Conservation (phyloP, 495 filamentous ascomycete species). For the Trypethelium eluteriae region DNA sequence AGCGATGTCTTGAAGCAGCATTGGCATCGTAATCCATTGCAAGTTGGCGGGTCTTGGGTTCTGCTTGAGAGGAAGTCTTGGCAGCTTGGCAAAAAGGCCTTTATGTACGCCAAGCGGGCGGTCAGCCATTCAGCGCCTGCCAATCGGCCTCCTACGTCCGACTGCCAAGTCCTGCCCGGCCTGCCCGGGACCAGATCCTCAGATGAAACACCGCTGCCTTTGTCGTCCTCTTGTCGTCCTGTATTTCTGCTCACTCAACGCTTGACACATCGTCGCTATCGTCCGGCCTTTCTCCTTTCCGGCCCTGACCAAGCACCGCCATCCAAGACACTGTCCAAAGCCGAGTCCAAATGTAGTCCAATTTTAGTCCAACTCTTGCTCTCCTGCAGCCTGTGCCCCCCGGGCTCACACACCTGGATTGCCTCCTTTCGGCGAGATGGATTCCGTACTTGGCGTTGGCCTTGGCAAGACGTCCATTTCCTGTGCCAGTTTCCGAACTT, state of each 20-base stretch:
- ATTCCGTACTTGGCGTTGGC: neutral
- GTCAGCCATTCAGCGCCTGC: neutral
- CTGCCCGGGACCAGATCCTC: too few species aligned
- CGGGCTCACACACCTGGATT: neutral
- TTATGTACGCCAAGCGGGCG: constrained; percentile 5
- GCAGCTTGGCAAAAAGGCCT: constrained; percentile 5
- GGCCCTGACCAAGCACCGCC: neutral
- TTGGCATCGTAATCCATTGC: constrained; percentile 6
- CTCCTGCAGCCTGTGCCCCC: too few species aligned
- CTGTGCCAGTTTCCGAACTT: too few species aligned
- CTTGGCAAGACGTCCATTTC: neutral
- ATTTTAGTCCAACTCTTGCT: neutral
- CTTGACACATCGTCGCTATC: neutral
- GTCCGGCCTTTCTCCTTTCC: neutral
- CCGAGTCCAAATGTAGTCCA: neutral
- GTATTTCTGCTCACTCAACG: too few species aligned
- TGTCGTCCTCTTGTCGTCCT: too few species aligned
- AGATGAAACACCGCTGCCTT: neutral
- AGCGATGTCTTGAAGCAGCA: neutral
- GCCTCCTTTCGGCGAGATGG: neutral
- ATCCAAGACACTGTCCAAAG: neutral
- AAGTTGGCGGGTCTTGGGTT: constrained; percentile 4
- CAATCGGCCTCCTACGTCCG: neutral
- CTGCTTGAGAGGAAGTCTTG: constrained; percentile 8
- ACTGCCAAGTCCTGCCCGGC: neutral